phyloP scores from a whole-genome alignment of 495 filamentous ascomycete species.

The Parachaetomium inaequale region DNA sequence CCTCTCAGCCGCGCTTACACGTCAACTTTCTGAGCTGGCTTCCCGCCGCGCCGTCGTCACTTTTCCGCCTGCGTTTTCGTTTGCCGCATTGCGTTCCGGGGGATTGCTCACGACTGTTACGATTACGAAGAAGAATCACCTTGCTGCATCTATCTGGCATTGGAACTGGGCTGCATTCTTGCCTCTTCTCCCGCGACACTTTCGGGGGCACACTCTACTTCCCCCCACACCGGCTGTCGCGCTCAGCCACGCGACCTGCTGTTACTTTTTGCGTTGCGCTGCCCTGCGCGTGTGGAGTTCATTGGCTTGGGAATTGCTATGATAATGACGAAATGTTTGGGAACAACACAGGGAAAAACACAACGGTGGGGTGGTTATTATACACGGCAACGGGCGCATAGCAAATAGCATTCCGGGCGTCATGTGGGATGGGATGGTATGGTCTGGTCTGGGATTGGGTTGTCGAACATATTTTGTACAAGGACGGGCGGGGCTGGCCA shows the following conservation, averaged over 20 bases:
- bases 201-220: background rate
- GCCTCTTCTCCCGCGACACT: background rate
- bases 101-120: slow-evolving; percentile 12
- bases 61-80: background rate
- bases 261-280: background rate
- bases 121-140: background rate
- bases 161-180: no score
- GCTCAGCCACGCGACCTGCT: background rate
- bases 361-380: background rate
- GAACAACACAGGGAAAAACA: background rate
- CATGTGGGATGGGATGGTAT: background rate
- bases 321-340: slow-evolving; percentile 6
- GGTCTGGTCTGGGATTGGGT: background rate
- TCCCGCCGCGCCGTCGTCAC: background rate
- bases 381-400: slow-evolving; percentile 3
- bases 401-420: background rate
- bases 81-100: background rate
- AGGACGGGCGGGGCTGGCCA: background rate
- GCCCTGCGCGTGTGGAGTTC: background rate
- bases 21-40: slow-evolving; percentile 39
- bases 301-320: background rate
- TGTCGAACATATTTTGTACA: background rate
- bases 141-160: slow-evolving; percentile 1
- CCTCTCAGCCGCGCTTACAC: slow-evolving; percentile 41
- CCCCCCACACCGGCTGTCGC: background rate